A percentile compares a stretch with the other conserved stretches of the same genome.
These are phyloP conservation scores for Oryza meridionalis DNA, from an alignment of 176 grass and related monocot genomes.

Conservation along the genomic window DNA sequence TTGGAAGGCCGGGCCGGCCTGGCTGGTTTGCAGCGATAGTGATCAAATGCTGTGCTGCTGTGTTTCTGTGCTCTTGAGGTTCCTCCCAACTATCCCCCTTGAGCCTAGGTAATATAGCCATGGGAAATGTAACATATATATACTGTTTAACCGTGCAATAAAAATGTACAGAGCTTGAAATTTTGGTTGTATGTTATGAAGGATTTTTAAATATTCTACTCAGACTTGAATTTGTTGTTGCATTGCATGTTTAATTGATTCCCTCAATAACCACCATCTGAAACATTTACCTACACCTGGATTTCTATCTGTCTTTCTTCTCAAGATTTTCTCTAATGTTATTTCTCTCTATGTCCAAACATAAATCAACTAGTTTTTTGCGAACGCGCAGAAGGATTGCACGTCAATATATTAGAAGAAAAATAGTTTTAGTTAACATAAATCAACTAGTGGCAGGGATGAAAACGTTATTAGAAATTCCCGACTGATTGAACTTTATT, in stretches of 20 bases:
- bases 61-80: not conserved
- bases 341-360: too few relatives aligned
- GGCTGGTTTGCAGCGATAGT: not conserved
- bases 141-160: constrained; percentile 41
- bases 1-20: constrained; percentile 12
- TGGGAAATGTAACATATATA: constrained; percentile 38
- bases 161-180: constrained; percentile 41
- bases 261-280: not conserved
- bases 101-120: constrained; percentile 2
- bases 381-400: too few relatives aligned
- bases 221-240: not conserved
- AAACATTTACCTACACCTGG: not conserved
- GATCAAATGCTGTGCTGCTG: not conserved
- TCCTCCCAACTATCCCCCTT: not conserved
- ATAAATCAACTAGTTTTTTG: too few relatives aligned
- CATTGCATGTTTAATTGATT: not conserved
- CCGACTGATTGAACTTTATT: too few relatives aligned
- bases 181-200: not conserved
- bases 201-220: not conserved
- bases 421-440: too few relatives aligned
- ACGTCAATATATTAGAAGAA: too few relatives aligned
- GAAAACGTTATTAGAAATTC: too few relatives aligned
- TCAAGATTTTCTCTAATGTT: too few relatives aligned
- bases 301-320: too few relatives aligned
- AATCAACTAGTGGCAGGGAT: too few relatives aligned